These are phyloP conservation scores for Stipa capillata DNA, from an alignment of 176 grass and related monocot species.

Conservation along the genomic window DNA sequence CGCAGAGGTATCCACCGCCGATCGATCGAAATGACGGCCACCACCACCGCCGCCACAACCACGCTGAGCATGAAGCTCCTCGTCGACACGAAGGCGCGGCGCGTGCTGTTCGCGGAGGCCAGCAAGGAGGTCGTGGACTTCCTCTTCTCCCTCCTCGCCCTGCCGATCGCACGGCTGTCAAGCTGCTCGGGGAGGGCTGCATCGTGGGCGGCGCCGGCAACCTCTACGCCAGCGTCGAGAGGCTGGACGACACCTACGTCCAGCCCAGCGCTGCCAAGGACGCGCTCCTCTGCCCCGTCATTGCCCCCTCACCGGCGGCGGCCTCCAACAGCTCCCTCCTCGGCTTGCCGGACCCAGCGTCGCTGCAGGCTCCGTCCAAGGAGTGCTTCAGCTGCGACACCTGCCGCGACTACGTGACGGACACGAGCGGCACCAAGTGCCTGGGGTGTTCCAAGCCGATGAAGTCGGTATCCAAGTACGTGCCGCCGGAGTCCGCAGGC, in stretches of 20 bases:
- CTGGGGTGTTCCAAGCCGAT: background rate
- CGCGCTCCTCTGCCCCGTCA: background rate
- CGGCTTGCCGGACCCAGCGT: background rate
- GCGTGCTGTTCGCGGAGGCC: conserved; percentile 22
- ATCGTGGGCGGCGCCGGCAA: background rate
- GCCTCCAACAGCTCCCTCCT: background rate
- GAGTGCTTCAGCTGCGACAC: background rate
- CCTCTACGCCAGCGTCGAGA: background rate
- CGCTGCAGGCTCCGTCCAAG: background rate
- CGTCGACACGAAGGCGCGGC: background rate
- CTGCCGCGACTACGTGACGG: background rate
- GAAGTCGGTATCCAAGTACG: background rate
- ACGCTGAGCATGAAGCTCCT: background rate
- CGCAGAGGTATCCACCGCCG: background rate
- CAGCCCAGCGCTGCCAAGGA: background rate
- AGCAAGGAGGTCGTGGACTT: conserved; percentile 12
- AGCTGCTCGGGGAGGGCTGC: conserved; percentile 2
- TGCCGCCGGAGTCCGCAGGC: too few species aligned
- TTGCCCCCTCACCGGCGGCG: background rate
- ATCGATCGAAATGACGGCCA: background rate
- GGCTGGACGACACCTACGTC: background rate
- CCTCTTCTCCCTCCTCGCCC: conserved; percentile 13
- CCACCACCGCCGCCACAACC: background rate
- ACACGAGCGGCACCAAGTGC: background rate
- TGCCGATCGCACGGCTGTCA: background rate